Base-by-base conservation (phyloP, 352 stramenopile species). In the Phytophthora rubi region DNA sequence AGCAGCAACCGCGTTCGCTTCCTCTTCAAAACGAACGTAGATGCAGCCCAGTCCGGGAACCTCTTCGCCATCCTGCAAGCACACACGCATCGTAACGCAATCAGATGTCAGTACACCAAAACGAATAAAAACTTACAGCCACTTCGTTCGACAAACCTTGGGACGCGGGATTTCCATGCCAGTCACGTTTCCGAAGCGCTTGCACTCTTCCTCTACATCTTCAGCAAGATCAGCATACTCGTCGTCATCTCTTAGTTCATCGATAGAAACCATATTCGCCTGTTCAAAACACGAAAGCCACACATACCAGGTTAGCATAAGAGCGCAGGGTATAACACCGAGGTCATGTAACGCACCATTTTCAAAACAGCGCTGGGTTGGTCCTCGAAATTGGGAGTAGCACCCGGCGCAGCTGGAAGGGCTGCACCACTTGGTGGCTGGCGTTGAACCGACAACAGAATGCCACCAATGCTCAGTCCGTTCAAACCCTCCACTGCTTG, bases 181-280 rank as follows among this genome's bases (percentile, higher is more conserved):
- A 37, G 83, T 72, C 2, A 96, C 81, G 6, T 70, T 78, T 63
- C 89, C 89, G 58, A 95, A 96, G 32, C 89, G 89, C 73, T 94
- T 96, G 78, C 89, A 96, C 64, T 96, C 89, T 71, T 95, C 87
- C 75, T 95, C 88, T 53, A 96, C 88, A 73, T 96, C 89, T 83
- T 95, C 88, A 73, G 90, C 88, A 77, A 96, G 75, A 79, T 96
- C 89, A 66, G 82, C 81, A 85, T 85, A 96, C 63, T 94, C 86
- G 53, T 93, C 85, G 56, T 96, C 89, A 85, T 96, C 84, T 54
- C 82, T 86, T 35, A 96, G 77, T 55, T 96, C 89, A 72, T 92
- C 83, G 75, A 88, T 65, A 53, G 83, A 87, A 66, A 96, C 83
- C 88, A 96, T 96, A 71, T 96, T 95, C 47, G 77, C 76, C 89